These are phyloP conservation scores for Talaromyces sp. DNA, from an alignment of 2,329 filamentous ascomycete species.

Conservation along the genomic window DNA sequence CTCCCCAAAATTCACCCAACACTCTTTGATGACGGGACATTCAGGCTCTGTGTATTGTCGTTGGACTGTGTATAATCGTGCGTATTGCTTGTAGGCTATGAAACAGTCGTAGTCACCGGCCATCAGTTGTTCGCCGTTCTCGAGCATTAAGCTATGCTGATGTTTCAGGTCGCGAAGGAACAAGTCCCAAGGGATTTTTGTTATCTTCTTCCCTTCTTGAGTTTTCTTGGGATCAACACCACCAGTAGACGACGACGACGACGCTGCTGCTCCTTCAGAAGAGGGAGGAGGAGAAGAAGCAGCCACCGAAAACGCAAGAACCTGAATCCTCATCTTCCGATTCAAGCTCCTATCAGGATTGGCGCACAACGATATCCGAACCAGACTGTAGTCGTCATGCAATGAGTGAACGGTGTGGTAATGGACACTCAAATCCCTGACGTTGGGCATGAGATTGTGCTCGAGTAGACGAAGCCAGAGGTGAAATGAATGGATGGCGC, in stretches of 20 bases:
- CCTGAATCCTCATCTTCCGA: conserved; percentile 10
- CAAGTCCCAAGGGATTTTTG: neutral
- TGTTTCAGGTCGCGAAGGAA: conserved; percentile 1
- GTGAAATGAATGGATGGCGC: conserved; percentile 10
- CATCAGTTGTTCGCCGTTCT: neutral
- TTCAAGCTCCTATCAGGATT: conserved; percentile 1
- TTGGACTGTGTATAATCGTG: conserved; percentile 6
- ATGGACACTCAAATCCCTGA: conserved; percentile 6
- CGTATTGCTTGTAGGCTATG: conserved; percentile 8
- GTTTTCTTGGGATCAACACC: neutral
- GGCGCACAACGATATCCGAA: conserved; percentile 2
- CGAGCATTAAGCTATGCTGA: neutral
- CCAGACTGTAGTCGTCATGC: conserved; percentile 2
- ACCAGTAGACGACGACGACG: neutral
- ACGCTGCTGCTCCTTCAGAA: neutral
- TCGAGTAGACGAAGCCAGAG: conserved; percentile 10
- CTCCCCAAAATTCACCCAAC: conserved; percentile 6
- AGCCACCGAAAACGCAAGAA: conserved; percentile 3
- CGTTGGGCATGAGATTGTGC: conserved; percentile 12
- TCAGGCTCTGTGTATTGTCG: neutral
- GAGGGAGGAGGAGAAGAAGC: neutral
- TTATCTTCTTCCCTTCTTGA: neutral
- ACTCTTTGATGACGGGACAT: conserved; percentile 5
- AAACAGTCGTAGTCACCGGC: conserved; percentile 13
- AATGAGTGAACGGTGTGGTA: conserved; percentile 3